Conservation (phyloP, 2,329 filamentous ascomycete genomes). For the Colletotrichum agaves region DNA sequence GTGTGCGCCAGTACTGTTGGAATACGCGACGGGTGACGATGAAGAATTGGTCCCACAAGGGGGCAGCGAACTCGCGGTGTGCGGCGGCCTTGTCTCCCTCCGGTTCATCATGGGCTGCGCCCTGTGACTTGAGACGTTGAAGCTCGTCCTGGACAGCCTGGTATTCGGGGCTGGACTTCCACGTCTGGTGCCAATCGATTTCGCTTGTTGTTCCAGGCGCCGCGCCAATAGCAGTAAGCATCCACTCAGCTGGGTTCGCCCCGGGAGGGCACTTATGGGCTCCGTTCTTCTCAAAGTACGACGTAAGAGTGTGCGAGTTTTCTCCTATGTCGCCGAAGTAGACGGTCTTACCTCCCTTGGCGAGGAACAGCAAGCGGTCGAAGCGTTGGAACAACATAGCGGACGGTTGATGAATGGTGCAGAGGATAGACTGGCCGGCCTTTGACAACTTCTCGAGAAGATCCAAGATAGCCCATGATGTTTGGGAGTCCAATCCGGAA, state of each 20-base stretch:
- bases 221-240: slow-evolving; percentile 44
- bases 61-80: slow-evolving; percentile 67
- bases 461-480: slow-evolving; percentile 78
- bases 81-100: background rate
- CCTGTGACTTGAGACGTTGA: slow-evolving; percentile 35
- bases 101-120: background rate
- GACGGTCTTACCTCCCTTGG: slow-evolving; percentile 51
- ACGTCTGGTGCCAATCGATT: slow-evolving; percentile 59
- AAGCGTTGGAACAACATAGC: slow-evolving; percentile 39
- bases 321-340: slow-evolving; percentile 66
- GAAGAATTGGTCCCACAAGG: slow-evolving; percentile 65
- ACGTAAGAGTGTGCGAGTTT: slow-evolving; percentile 57
- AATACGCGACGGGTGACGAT: slow-evolving; percentile 66
- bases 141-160: slow-evolving; percentile 38
- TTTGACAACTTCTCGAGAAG: slow-evolving; percentile 73
- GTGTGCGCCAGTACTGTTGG: slow-evolving; percentile 82
- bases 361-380: slow-evolving; percentile 39
- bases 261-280: slow-evolving; percentile 57
- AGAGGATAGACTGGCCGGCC: slow-evolving; percentile 57
- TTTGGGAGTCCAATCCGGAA: slow-evolving; percentile 79
- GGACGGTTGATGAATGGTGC: slow-evolving; percentile 41
- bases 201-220: slow-evolving; percentile 59
- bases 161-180: slow-evolving; percentile 56
- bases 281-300: slow-evolving; percentile 64
- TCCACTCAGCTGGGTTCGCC: slow-evolving; percentile 65